Conservation (phyloP, 768 basidiomycete species). For the Daedalea quercina region DNA sequence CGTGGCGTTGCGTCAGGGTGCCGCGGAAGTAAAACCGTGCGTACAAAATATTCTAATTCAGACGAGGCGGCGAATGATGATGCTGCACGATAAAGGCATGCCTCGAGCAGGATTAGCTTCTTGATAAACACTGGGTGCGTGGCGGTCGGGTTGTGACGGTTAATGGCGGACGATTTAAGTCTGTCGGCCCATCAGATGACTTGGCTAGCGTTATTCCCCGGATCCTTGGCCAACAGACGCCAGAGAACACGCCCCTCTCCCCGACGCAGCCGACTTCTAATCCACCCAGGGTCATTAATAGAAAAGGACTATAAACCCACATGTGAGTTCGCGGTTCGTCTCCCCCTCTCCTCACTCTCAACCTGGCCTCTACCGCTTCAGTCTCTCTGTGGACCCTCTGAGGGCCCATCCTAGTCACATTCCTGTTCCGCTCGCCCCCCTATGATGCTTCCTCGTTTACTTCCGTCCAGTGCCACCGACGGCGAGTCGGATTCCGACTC, state of each 20-base stretch:
- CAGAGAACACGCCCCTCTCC: not conserved
- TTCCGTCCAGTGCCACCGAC: constrained; percentile 11
- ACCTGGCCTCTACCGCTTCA: not conserved
- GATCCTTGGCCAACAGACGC: not conserved
- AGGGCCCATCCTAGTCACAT: constrained; percentile 9
- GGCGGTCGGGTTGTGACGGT: not conserved
- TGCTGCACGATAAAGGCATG: constrained; percentile 1
- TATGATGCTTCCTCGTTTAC: constrained; percentile 9
- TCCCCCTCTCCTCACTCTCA: constrained; percentile 7
- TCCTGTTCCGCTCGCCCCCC: constrained; percentile 10
- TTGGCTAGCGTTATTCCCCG: constrained; percentile 1
- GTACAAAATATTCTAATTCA: not conserved
- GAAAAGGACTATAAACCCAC: constrained; percentile 1
- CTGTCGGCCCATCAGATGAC: constrained; percentile 2
- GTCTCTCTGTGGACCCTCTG: not conserved
- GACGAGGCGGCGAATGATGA: not conserved
- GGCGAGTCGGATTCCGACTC: constrained; percentile 14
- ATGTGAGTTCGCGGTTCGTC: not conserved
- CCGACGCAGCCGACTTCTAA: not conserved
- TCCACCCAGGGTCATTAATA: constrained; percentile 7
- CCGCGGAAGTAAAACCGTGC: not conserved
- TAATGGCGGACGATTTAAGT: constrained; percentile 1
- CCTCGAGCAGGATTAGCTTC: constrained; percentile 3
- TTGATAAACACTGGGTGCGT: constrained; percentile 3
- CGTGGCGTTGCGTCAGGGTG: not conserved